Evolutionary conservation across 2,329 filamentous ascomycete species (phyloP).

Genomic region (Aureobasidium sp.): DNA sequence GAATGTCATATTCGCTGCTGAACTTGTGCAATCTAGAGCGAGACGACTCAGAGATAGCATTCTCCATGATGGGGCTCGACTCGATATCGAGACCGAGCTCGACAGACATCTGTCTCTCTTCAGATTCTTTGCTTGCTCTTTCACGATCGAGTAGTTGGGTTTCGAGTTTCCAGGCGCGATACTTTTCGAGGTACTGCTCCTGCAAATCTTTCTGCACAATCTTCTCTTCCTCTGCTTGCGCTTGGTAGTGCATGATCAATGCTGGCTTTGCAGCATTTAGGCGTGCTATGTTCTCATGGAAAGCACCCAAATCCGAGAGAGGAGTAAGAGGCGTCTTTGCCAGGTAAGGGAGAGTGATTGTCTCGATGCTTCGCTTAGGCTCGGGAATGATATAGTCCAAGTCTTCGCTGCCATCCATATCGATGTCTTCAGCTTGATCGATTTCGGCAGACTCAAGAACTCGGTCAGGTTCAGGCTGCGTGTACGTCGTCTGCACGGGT

Average conservation of each 20-base stretch:
- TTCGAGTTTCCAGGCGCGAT: constrained; percentile 33
- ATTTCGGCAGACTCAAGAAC: not conserved
- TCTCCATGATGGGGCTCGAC: constrained; percentile 18
- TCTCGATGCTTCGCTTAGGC: constrained; percentile 30
- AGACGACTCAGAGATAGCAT: constrained; percentile 43
- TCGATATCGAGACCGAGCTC: constrained; percentile 40
- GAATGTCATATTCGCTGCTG: constrained; percentile 63
- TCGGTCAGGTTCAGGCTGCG: constrained; percentile 12
- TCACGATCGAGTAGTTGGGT: constrained; percentile 34
- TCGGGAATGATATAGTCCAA: constrained; percentile 18
- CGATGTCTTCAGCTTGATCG: constrained; percentile 12
- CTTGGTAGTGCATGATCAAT: constrained; percentile 21
- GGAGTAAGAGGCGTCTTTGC: constrained; percentile 35
- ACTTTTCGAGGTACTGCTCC: constrained; percentile 29
- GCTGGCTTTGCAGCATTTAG: constrained; percentile 27
- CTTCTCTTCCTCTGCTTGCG: constrained; percentile 18
- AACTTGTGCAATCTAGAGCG: constrained; percentile 47
- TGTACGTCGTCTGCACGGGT: constrained; percentile 18
- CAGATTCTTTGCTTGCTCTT: constrained; percentile 30
- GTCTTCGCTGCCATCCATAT: constrained; percentile 15
- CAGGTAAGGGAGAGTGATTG: constrained; percentile 37
- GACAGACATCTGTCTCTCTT: constrained; percentile 26
- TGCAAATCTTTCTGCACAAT: constrained; percentile 15
- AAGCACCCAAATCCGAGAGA: constrained; percentile 32
- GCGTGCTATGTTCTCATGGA: constrained; percentile 29